Percentiles rank a stretch among this genome's conserved stretches.
These are phyloP conservation scores for Cymbopogon citratus DNA, from an alignment of 176 grass and related monocot species.

Conservation along the genomic window DNA sequence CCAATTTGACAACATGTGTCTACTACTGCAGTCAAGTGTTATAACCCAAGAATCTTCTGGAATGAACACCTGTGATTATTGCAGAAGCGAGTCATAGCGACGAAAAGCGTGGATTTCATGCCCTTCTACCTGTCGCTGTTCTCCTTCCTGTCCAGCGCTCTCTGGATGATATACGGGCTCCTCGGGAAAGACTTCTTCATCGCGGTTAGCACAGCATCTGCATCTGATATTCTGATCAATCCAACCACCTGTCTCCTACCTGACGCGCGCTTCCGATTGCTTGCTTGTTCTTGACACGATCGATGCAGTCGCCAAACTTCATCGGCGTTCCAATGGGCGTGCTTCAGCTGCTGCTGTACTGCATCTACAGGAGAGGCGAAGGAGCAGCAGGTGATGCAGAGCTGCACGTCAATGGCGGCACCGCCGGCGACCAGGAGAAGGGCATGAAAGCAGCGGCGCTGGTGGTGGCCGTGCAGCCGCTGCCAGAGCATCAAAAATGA, in stretches of 20 bases:
- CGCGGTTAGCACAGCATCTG: conserved; percentile 24
- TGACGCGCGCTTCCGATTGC: neutral
- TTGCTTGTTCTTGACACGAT: neutral
- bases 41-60: neutral
- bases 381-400: neutral
- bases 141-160: conserved; percentile 51
- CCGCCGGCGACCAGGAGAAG: conserved; percentile 30
- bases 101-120: conserved; percentile 74
- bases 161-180: conserved; percentile 62
- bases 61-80: neutral
- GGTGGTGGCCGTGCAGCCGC: neutral
- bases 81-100: conserved; percentile 57
- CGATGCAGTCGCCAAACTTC: conserved; percentile 57
- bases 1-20: neutral
- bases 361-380: conserved; percentile 53
- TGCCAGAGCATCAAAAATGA: neutral
- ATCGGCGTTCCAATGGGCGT: conserved; percentile 51
- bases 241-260: no score
- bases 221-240: neutral
- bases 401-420: neutral
- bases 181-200: conserved; percentile 51
- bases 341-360: conserved; percentile 56
- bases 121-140: conserved; percentile 72
- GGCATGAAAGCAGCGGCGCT: neutral
- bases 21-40: neutral